Evolutionary conservation across 768 basidiomycete species (phyloP), one percentile per base, ranked within the genome.

Genomic region (Trametes cinnabarina): DNA sequence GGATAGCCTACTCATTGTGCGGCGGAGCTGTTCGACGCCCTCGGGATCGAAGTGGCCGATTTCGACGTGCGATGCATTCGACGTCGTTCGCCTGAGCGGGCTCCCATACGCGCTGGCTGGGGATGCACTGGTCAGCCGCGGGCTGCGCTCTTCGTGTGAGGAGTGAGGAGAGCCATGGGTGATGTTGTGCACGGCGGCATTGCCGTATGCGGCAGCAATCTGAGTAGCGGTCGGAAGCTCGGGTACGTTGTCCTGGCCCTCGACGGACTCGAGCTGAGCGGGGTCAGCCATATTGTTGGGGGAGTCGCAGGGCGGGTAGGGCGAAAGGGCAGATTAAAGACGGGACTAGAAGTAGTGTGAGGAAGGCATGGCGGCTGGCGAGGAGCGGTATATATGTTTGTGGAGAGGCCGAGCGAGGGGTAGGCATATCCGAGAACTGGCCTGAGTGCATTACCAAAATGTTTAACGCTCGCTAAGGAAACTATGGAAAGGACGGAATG

Each of bases 11-110:
- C 61, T 69, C 55, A 82, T 59, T 4, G 71, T 75, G 60, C 69
- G 66, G 11, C 70, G 70, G 5, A 84, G 73, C 43, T 73, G 62
- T 3, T 63, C 66, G 34, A 82, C 77, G 9, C 84, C 85, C 19
- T 64, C 63, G 1, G 78, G 82, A 67, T 87, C 84, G 63, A 86
- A 85, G 61, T 76, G 77, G 44, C 78, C 79, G 19, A 82, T 55
- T 23, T 73, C 68, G 3, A 82, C 77, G 54, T 53, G 61, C 17
- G 58, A 60, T 2, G 44, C 25, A n/a, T n/a, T 15, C 15, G 55
- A 52, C 17, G 26, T 19, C n/a, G 44, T 39, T 14, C 53, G 51
- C 4, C 26, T 22, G 25, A 51, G 53, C 6, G 58, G 44, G 14
- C 17, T 5, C 15, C 44, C 42, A 34, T 32, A 17, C n/a, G 42